These are phyloP conservation scores for Eucalyptus paniculata DNA, from an alignment of 345 rosid genomes.

Conservation along the genomic window DNA sequence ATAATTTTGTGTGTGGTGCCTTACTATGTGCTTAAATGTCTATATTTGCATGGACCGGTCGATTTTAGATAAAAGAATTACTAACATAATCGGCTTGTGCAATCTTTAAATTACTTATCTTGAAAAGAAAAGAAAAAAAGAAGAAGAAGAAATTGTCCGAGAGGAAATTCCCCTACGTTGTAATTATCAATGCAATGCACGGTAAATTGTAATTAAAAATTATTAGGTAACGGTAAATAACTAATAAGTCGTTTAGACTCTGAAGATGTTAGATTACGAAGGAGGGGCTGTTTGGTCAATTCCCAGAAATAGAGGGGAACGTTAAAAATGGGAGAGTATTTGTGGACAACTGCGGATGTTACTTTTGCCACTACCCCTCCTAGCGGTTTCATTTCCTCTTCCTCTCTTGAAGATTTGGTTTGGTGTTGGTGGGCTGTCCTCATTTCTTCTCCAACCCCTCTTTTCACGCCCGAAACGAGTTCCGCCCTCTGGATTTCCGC, in stretches of 20 bases:
- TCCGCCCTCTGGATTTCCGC: neutral
- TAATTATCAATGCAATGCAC: neutral
- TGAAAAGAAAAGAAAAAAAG: neutral
- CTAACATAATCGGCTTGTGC: neutral
- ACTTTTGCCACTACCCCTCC: neutral
- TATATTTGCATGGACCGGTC: neutral
- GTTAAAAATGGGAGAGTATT: neutral
- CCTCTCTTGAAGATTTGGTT: slow-evolving; percentile 3
- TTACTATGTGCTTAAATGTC: neutral
- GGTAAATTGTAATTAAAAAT: neutral
- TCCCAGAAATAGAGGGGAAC: too few species aligned
- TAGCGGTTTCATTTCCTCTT: neutral
- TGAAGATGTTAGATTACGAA: neutral
- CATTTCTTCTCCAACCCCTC: neutral
- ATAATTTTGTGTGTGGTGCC: neutral
- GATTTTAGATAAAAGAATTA: neutral
- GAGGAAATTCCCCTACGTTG: neutral
- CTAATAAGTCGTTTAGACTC: neutral
- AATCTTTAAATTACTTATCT: neutral
- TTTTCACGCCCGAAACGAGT: neutral
- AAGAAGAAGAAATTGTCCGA: neutral
- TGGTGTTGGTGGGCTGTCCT: slow-evolving; percentile 22
- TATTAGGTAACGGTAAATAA: neutral
- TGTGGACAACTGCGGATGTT: neutral
- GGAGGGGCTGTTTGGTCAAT: neutral